phyloP scores from a whole-genome alignment of 306 rosid genomes.

The Begonia peltatifolia region DNA sequence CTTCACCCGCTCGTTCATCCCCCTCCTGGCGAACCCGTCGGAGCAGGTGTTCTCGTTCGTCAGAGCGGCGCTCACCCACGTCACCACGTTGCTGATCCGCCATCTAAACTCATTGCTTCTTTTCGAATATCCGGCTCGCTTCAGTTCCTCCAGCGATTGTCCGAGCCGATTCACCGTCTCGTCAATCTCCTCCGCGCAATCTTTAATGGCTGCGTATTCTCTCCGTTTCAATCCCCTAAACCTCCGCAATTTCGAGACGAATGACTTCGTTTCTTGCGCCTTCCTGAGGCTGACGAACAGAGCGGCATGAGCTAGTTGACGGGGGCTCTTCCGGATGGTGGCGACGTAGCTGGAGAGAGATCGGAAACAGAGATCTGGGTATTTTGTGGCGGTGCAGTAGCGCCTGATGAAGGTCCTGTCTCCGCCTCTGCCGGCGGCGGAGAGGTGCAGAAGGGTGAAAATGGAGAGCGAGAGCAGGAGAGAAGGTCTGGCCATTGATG shows the following conservation, averaged over 20 bases:
- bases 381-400: neutral
- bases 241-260: neutral
- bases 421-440: neutral
- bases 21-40: slow-evolving; percentile 36
- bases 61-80: slow-evolving; percentile 74
- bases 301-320: neutral
- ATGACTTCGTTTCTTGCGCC: neutral
- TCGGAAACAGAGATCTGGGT: neutral
- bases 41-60: slow-evolving; percentile 55
- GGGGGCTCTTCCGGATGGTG: neutral
- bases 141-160: neutral
- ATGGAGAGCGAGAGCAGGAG: no score
- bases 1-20: neutral
- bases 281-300: neutral
- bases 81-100: slow-evolving; percentile 25
- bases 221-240: neutral
- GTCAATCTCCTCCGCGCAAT: neutral
- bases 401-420: neutral
- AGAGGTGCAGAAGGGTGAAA: no score
- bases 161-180: neutral
- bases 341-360: neutral
- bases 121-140: neutral
- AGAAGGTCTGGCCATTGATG: no score
- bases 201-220: neutral
- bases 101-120: neutral